These are phyloP conservation scores for Delonix regia DNA, from an alignment of 306 rosid species.

Conservation along the genomic window DNA sequence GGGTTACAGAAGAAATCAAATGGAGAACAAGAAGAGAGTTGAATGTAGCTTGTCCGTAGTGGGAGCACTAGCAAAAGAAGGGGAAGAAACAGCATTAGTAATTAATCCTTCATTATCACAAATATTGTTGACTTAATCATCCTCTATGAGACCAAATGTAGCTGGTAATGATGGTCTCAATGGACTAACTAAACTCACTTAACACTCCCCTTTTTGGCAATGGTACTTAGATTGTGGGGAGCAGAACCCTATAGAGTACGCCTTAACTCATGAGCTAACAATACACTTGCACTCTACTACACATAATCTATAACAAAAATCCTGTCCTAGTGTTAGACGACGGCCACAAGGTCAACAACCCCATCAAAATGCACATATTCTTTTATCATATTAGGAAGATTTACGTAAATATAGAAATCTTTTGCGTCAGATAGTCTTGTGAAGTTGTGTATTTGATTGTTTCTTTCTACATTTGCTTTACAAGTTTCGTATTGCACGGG, in stretches of 20 bases:
- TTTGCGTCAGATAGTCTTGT: not conserved
- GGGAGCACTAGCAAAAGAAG: constrained; percentile 58
- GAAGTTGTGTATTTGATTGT: not conserved
- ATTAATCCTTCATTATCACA: constrained; percentile 31
- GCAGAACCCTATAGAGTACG: not conserved
- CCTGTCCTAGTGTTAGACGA: constrained; percentile 1
- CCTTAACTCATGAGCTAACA: not conserved
- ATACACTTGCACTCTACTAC: constrained; percentile 1
- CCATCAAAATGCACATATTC: constrained; percentile 26
- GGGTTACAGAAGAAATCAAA: constrained; percentile 52
- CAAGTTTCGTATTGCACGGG: not conserved
- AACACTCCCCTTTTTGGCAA: not conserved
- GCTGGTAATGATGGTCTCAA: constrained; percentile 40
- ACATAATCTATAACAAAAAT: constrained; percentile 24
- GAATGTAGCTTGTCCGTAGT: constrained; percentile 48
- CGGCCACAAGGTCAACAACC: not conserved
- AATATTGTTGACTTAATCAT: constrained; percentile 37
- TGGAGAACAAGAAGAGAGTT: constrained; percentile 35
- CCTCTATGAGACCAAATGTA: constrained; percentile 41
- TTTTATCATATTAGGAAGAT: constrained; percentile 21
- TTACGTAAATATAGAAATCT: too few relatives aligned
- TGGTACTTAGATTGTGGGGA: constrained; percentile 1
- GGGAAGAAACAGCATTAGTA: constrained; percentile 44
- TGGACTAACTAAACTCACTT: constrained; percentile 17
- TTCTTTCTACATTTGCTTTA: constrained; percentile 7